A percentile compares a stretch with the other conserved stretches of the same genome.
phyloP scores from a whole-genome alignment of 805 yeast genomes.

The Ogataea degrootiae region DNA sequence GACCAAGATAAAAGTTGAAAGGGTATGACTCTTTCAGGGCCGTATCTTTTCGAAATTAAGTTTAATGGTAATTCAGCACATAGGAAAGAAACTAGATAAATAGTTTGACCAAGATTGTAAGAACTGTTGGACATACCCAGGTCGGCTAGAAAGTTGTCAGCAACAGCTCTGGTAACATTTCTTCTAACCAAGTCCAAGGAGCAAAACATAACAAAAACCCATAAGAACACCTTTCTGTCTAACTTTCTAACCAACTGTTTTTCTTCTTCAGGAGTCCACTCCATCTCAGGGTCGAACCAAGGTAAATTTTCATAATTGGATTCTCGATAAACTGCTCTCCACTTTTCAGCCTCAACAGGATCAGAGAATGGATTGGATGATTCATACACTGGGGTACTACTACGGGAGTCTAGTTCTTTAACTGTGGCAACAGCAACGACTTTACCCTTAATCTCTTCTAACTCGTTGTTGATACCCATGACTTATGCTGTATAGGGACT shows the following conservation, averaged over 20 bases:
- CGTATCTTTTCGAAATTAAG: constrained; percentile 37
- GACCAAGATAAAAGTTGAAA: constrained; percentile 41
- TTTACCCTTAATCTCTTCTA: too few relatives aligned
- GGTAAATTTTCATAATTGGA: constrained; percentile 31
- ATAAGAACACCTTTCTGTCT: constrained; percentile 37
- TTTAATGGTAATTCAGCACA: constrained; percentile 40
- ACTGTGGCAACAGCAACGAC: too few relatives aligned
- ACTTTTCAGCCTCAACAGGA: constrained; percentile 30
- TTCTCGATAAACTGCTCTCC: constrained; percentile 28
- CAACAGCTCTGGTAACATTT: constrained; percentile 39
- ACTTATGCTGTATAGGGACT: too few relatives aligned
- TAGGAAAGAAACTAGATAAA: constrained; percentile 35
- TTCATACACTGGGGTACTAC: neutral
- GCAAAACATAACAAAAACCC: constrained; percentile 38
- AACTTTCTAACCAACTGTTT: constrained; percentile 25
- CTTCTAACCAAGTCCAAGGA: constrained; percentile 41
- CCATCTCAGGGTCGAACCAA: constrained; percentile 32
- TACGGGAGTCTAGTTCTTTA: too few relatives aligned
- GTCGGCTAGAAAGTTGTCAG: constrained; percentile 39
- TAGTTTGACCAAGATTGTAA: constrained; percentile 52
- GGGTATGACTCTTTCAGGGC: constrained; percentile 34
- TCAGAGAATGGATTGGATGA: constrained; percentile 22
- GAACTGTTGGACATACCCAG: constrained; percentile 33
- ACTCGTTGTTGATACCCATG: too few relatives aligned
- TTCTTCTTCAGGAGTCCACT: constrained; percentile 32